phyloP scores from a whole-genome alignment of 257 asterid species.

The Forsythia viridissima region DNA sequence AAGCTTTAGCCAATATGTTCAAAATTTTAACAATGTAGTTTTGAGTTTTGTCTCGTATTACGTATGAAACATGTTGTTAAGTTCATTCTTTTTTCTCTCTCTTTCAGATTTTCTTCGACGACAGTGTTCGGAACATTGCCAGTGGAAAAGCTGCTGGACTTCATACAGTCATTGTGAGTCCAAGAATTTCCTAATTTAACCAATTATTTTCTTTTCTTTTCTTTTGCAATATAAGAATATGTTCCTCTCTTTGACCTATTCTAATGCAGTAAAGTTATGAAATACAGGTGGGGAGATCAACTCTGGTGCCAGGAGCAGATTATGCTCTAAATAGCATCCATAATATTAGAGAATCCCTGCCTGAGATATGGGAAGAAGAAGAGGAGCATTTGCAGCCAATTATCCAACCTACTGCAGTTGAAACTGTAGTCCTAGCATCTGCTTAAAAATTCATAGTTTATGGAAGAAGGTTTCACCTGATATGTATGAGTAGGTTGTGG shows the following conservation, averaged over 20 bases:
- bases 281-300: constrained; percentile 78
- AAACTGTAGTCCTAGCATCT: constrained; percentile 50
- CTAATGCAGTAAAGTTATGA: neutral
- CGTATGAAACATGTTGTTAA: neutral
- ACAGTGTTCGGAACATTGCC: constrained; percentile 74
- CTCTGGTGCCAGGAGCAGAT: constrained; percentile 74
- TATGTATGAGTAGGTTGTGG: constrained; percentile 21
- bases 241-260: neutral
- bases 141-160: constrained; percentile 78
- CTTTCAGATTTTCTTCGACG: constrained; percentile 78
- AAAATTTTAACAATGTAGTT: neutral
- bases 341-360: constrained; percentile 78
- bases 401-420: constrained; percentile 54
- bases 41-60: neutral
- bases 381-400: constrained; percentile 49
- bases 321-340: constrained; percentile 82
- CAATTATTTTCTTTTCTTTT: neutral
- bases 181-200: neutral
- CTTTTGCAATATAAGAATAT: no score
- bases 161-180: constrained; percentile 76
- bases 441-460: constrained; percentile 13
- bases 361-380: constrained; percentile 83
- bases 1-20: neutral
- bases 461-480: constrained; percentile 20
- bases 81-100: neutral